Base-by-base conservation (phyloP, 2,329 filamentous ascomycete species). In the Aspergillus sojae region DNA sequence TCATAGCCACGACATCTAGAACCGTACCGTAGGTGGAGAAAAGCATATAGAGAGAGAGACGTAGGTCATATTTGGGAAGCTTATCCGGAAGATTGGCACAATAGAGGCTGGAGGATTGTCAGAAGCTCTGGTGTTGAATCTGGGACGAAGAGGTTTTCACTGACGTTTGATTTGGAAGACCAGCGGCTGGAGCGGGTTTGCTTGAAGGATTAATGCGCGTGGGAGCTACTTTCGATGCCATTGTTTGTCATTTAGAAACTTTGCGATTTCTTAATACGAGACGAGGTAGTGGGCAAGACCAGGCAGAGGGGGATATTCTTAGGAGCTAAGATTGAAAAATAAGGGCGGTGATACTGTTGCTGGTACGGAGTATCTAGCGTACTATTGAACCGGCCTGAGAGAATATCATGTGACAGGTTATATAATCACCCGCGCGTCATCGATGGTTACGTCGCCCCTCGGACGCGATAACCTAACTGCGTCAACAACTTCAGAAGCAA, bases 1-100 rank as follows among this genome's bases (percentile, higher is more conserved):
- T 96, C 71, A 97, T 84, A 34, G 92, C 92, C 56, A 97, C 91
- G 23, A 99, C 88, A 76, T 99, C 95, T 63, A 99, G 87, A 19
- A 99, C 91, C 0, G 93, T 89, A 46, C 95, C 95, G 76, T 97
- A 96, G 16, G 93, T 96, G 12, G 93, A 93, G 78, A 98, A 98
- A 14, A 98, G 86, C 78, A 93, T 91, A 81, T 99, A 99, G 34
- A 99, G 85, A 5, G 91, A 90, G 53, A 92, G 90, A 72, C 93
- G 89, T 48, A 99, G 81, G 76, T 98, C 94, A 65, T 87, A 84
- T 78, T 98, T 99, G 74, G 91, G 91, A 67, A 98, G 88, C 81
- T 97, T 97, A 65, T 93, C 88, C 26, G 92, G 93, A 2, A 99
- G 86, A 73, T 97, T 97, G 58, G 89, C 91, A 71, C 96, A 86